Base-by-base conservation (phyloP, 305 asterid genomes). In the Solanum chacoense region DNA sequence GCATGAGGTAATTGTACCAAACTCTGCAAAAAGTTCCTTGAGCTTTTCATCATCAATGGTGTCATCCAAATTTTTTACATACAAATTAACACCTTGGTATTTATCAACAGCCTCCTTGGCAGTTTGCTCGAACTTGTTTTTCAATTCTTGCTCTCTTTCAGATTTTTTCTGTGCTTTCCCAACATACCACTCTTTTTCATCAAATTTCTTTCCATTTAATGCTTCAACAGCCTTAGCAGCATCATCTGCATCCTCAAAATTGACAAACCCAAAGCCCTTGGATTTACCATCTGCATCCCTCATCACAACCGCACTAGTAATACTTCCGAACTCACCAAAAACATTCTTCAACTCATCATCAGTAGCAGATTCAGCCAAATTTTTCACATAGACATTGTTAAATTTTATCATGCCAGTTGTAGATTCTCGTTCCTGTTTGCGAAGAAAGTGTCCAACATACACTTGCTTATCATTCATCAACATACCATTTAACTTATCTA, bases 221-320 rank as follows among this genome's bases (percentile, higher is more conserved):
- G 88, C 88, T 26, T 90, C 91, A 59, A 90, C 91, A 37, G 91
- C 90, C 40, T 67, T 87, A 3, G 91, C 91, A 73, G 91, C 91
- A 88, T 84, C 91, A 76, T 90, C 91, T 10, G 88, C 88, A 75
- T 77, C 67, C 34, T 90, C 91, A 90, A 90, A 90, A 67, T 90
- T 88, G 29, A 90, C 87, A 75, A 90, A 90, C 20, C 91, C 91
- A 88, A 90, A 90, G 38, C 91, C 86, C 73, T 88, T 90, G 29
- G 91, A 88, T 83, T 90, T 87, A 24, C 91, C 91, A 16, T 90
- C 90, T 7, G 55, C 55, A 45, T 88, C 91, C 50, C 90, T 90
- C 91, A 90, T 90, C 88, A 90, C 90, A 26, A 84, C 84, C 28
- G 91, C 90, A 88, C 91, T 90, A 37, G 91, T 90, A 90, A 90